Evolutionary conservation across 768 basidiomycete species (phyloP).

Genomic region (Chiua virens): DNA sequence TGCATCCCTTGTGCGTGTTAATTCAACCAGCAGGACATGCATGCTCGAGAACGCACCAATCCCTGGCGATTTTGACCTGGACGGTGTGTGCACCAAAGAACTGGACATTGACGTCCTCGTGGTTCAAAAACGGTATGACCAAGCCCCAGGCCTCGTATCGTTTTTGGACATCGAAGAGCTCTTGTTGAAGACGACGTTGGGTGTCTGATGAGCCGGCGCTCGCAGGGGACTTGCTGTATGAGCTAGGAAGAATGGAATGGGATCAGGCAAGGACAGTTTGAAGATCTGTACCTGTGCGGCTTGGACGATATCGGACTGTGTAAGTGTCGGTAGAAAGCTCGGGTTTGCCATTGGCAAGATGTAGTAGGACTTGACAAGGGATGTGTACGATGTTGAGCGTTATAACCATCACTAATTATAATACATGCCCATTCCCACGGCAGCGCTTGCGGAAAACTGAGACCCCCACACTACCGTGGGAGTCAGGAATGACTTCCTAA

Average conservation of each 20-base stretch:
- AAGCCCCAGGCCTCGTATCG: slow-evolving; percentile 82
- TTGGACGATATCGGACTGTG: slow-evolving; percentile 52
- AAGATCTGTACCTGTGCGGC: slow-evolving; percentile 52
- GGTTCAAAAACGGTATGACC: slow-evolving; percentile 70
- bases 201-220: slow-evolving; percentile 53
- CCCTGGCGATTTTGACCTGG: slow-evolving; percentile 90
- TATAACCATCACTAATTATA: too few species aligned
- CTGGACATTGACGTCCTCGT: slow-evolving; percentile 79
- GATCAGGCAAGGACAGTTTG: slow-evolving; percentile 4
- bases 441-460: too few species aligned
- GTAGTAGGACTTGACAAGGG: background rate
- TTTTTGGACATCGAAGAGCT: slow-evolving; percentile 76
- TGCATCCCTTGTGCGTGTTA: slow-evolving; percentile 54
- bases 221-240: slow-evolving; percentile 61
- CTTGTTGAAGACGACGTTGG: slow-evolving; percentile 64
- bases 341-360: slow-evolving; percentile 21
- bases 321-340: slow-evolving; percentile 52
- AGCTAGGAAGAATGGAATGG: slow-evolving; percentile 42
- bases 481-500: too few species aligned
- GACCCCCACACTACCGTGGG: too few species aligned
- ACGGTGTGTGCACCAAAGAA: slow-evolving; percentile 95
- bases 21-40: background rate
- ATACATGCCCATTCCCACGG: too few species aligned
- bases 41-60: slow-evolving; percentile 60
- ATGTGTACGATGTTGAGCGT: too few species aligned